These are phyloP conservation scores for Crithidia bombi DNA, from an alignment of 208 protist genomes.

Conservation along the genomic window DNA sequence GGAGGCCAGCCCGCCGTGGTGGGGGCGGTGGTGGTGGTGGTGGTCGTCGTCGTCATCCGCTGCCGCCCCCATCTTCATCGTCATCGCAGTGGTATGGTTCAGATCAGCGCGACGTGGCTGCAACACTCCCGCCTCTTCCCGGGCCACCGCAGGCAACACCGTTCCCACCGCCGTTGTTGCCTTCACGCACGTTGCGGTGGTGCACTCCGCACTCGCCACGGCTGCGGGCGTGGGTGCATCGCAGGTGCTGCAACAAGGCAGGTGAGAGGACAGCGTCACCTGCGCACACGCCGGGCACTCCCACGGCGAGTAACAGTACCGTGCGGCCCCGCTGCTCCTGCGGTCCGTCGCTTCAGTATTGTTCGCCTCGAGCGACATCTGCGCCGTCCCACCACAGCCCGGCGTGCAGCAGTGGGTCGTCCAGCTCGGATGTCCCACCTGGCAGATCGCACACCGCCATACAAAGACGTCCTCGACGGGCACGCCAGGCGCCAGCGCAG, in stretches of 20 bases:
- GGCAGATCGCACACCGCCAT: slow-evolving; percentile 59
- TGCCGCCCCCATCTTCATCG: too few species aligned
- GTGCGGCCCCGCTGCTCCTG: not conserved
- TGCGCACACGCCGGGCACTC: slow-evolving; percentile 48
- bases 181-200: not conserved
- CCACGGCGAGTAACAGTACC: slow-evolving; percentile 53
- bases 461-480: slow-evolving; percentile 33
- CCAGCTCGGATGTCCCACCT: slow-evolving; percentile 44
- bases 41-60: too few species aligned
- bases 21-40: too few species aligned
- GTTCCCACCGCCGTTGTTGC: not conserved
- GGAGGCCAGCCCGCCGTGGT: not conserved
- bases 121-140: not conserved
- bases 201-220: not conserved
- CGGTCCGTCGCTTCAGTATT: not conserved
- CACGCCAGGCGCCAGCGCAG: slow-evolving; percentile 45
- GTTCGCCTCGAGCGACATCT: not conserved
- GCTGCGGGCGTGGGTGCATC: slow-evolving; percentile 10
- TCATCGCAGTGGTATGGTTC: too few species aligned
- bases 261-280: slow-evolving; percentile 40
- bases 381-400: slow-evolving; percentile 40
- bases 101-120: too few species aligned
- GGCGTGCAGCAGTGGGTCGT: slow-evolving; percentile 28
- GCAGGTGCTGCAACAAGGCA: slow-evolving; percentile 44
- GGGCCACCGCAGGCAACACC: too few species aligned